phyloP scores from a whole-genome alignment of 257 asterid species.

The Ballota nigra region DNA sequence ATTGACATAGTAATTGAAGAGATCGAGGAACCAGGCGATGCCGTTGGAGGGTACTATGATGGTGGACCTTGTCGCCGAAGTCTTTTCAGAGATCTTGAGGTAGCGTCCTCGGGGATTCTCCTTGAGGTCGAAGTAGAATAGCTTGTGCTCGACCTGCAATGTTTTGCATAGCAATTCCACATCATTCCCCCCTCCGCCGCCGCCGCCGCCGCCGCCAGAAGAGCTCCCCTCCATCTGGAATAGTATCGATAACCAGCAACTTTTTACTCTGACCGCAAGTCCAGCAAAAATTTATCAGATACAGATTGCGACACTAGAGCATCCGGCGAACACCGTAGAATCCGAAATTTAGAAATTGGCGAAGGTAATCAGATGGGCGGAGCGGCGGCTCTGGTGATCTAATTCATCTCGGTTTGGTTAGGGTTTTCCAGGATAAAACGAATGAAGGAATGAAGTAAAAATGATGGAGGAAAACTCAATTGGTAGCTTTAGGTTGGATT shows the following conservation, averaged over 20 bases:
- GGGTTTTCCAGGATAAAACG: constrained; percentile 20
- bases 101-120: constrained; percentile 97
- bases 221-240: constrained; percentile 75
- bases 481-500: not conserved
- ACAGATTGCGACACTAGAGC: not conserved
- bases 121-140: constrained; percentile 94
- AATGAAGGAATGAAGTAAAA: constrained; percentile 11
- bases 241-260: constrained; percentile 11
- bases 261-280: not conserved
- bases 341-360: constrained; percentile 10
- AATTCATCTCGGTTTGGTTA: constrained; percentile 9
- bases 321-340: not conserved
- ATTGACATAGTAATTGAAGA: constrained; percentile 91
- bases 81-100: constrained; percentile 94
- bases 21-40: constrained; percentile 96
- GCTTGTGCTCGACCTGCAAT: constrained; percentile 94
- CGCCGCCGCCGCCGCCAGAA: constrained; percentile 45
- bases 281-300: constrained; percentile 1
- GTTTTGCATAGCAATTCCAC: constrained; percentile 89
- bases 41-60: constrained; percentile 91
- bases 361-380: not conserved
- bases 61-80: constrained; percentile 94
- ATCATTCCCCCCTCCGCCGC: constrained; percentile 73
- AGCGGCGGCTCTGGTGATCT: constrained; percentile 18
- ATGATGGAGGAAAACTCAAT: not conserved